Conservation (phyloP, 2,329 filamentous ascomycete species). For the Xylaria digitata region DNA sequence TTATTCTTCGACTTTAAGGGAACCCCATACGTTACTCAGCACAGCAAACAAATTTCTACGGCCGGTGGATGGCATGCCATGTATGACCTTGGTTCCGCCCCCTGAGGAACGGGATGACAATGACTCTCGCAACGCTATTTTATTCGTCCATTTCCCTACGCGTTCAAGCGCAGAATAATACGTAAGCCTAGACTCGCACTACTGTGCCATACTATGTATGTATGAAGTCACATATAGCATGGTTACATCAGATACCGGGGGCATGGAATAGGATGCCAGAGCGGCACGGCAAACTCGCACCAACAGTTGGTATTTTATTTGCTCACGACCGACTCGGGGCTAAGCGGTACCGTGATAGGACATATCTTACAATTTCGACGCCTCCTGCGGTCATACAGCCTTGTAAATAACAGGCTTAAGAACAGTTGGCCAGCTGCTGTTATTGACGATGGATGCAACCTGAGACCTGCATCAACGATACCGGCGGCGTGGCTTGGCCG, state of each 20-base stretch:
- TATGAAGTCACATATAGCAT: conserved; percentile 4
- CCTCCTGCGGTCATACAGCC: neutral
- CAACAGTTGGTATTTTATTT: neutral
- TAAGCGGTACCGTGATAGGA: conserved; percentile 14
- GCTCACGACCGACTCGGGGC: conserved; percentile 17
- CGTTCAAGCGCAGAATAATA: neutral
- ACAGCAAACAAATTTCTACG: conserved; percentile 11
- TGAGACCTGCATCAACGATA: conserved; percentile 1
- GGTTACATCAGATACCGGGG: conserved; percentile 20
- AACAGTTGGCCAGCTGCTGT: neutral
- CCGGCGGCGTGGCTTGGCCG: conserved; percentile 21
- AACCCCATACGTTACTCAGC: conserved; percentile 12
- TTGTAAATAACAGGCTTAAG: neutral
- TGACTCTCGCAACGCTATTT: neutral
- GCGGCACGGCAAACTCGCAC: conserved; percentile 23
- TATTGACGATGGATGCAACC: conserved; percentile 6
- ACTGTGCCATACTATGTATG: no score
- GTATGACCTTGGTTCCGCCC: conserved; percentile 8
- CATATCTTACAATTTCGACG: conserved; percentile 2
- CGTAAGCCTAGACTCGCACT: no score
- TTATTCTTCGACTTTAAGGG: neutral
- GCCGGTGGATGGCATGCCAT: neutral
- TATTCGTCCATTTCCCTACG: neutral
- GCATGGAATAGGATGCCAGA: conserved; percentile 22
- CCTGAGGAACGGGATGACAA: neutral